A percentile compares a stretch with the other conserved stretches of the same genome.
Evolutionary conservation across 352 stramenopile genomes (phyloP).

Genomic region (Phytophthora quininea): DNA sequence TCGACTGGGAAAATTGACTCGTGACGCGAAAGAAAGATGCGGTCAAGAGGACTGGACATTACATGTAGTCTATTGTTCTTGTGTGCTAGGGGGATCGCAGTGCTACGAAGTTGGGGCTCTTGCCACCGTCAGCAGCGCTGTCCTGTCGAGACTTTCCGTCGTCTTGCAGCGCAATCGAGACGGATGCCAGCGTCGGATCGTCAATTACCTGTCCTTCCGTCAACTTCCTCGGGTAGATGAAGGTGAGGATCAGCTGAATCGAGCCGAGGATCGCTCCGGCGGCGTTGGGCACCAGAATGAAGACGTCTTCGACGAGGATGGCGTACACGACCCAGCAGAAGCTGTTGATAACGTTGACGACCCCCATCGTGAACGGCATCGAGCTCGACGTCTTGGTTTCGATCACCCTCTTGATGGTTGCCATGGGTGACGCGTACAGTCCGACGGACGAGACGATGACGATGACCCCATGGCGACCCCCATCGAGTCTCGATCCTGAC

Average conservation of each 20-base stretch:
- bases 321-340: slow-evolving; percentile 52
- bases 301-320: slow-evolving; percentile 27
- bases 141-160: slow-evolving; percentile 13
- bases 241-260: slow-evolving; percentile 35
- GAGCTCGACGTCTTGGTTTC: slow-evolving; percentile 49
- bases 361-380: slow-evolving; percentile 53
- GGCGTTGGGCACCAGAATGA: slow-evolving; percentile 55
- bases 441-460: slow-evolving; percentile 39
- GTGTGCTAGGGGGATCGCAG: slow-evolving; percentile 19
- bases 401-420: slow-evolving; percentile 42
- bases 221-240: slow-evolving; percentile 38
- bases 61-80: too few relatives aligned
- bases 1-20: too few relatives aligned
- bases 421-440: slow-evolving; percentile 40
- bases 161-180: slow-evolving; percentile 28
- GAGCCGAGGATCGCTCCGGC: slow-evolving; percentile 36
- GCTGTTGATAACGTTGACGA: slow-evolving; percentile 47
- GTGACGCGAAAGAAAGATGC: too few relatives aligned
- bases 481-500: slow-evolving; percentile 32
- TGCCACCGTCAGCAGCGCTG: slow-evolving; percentile 1
- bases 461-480: slow-evolving; percentile 42
- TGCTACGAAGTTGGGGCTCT: slow-evolving; percentile 12
- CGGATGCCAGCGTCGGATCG: slow-evolving; percentile 15
- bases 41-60: too few relatives aligned
- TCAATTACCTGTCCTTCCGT: slow-evolving; percentile 25